Percentiles rank a stretch among this genome's conserved stretches.
Evolutionary conservation across 2,329 filamentous ascomycete species (phyloP).

Genomic region (Eurotiales sp.): DNA sequence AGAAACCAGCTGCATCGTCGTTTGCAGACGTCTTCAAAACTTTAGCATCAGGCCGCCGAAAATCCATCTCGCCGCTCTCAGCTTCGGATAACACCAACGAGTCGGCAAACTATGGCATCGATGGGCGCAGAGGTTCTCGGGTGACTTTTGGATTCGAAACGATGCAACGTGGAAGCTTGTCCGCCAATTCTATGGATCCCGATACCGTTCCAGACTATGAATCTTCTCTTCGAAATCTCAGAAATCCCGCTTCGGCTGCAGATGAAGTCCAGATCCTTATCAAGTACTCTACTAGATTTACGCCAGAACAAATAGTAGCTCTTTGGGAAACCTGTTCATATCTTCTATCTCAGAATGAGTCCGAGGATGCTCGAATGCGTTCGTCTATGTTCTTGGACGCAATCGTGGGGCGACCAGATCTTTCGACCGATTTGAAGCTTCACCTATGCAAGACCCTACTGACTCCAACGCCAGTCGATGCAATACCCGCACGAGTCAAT

Average conservation of each 20-base stretch:
- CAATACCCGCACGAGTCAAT: conserved; percentile 36
- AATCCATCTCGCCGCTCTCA: conserved; percentile 36
- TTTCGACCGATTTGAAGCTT: conserved; percentile 32
- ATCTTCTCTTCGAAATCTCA: conserved; percentile 30
- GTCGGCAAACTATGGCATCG: conserved; percentile 24
- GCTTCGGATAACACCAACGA: conserved; percentile 29
- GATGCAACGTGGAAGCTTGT: conserved; percentile 40
- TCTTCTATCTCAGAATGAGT: conserved; percentile 33
- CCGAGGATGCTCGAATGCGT: conserved; percentile 33
- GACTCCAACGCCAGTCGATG: conserved; percentile 30
- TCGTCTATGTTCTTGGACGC: conserved; percentile 35
- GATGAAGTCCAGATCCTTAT: conserved; percentile 37
- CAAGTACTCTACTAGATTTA: conserved; percentile 33
- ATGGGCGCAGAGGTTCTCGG: conserved; percentile 31
- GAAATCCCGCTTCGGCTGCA: conserved; percentile 30
- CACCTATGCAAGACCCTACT: conserved; percentile 35
- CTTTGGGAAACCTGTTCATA: conserved; percentile 39
- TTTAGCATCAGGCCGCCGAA: conserved; percentile 36
- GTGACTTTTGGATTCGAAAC: conserved; percentile 34
- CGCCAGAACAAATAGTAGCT: conserved; percentile 36
- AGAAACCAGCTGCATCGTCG: conserved; percentile 34
- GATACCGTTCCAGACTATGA: conserved; percentile 37
- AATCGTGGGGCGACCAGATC: conserved; percentile 36
- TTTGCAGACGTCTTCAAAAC: conserved; percentile 44
- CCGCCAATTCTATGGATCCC: conserved; percentile 36